Evolutionary conservation across 108 stramenopile species (phyloP).

Genomic region (Nitzschia sp.): DNA sequence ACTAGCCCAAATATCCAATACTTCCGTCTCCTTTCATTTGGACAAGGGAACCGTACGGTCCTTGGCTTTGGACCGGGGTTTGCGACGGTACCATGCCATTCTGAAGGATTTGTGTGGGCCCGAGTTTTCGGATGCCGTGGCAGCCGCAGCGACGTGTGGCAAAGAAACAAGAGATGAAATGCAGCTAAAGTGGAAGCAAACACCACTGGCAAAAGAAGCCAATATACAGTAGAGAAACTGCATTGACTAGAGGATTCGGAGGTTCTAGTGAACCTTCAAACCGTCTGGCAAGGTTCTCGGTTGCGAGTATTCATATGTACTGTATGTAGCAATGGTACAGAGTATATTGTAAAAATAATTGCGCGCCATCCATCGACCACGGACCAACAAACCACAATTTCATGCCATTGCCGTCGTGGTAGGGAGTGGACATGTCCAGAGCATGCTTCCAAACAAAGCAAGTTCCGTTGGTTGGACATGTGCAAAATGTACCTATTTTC

Average conservation of each 20-base stretch:
- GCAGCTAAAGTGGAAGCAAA: slow-evolving; percentile 3
- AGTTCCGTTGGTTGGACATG: slow-evolving; percentile 13
- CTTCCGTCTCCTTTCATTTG: slow-evolving; percentile 19
- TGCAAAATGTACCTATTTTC: slow-evolving; percentile 60
- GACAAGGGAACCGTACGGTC: slow-evolving; percentile 19
- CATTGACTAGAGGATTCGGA: too few relatives aligned
- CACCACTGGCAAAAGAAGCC: slow-evolving; percentile 6
- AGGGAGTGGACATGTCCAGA: too few relatives aligned
- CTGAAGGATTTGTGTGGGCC: slow-evolving; percentile 23
- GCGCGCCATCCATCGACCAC: too few relatives aligned
- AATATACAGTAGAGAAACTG: too few relatives aligned
- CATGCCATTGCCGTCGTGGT: too few relatives aligned
- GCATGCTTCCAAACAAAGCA: neutral
- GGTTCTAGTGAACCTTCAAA: too few relatives aligned
- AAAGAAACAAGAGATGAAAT: slow-evolving; percentile 6
- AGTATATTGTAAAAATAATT: too few relatives aligned
- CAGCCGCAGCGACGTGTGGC: slow-evolving; percentile 10
- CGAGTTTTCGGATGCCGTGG: slow-evolving; percentile 5
- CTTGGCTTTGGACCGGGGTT: slow-evolving; percentile 12
- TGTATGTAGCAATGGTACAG: too few relatives aligned
- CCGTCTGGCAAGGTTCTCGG: too few relatives aligned
- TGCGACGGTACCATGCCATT: slow-evolving; percentile 43
- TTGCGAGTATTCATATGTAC: too few relatives aligned
- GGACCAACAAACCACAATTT: too few relatives aligned
- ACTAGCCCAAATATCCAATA: slow-evolving; percentile 26